Base-by-base conservation (phyloP, 2,329 filamentous ascomycete species). In the Bipolaris victoriae region DNA sequence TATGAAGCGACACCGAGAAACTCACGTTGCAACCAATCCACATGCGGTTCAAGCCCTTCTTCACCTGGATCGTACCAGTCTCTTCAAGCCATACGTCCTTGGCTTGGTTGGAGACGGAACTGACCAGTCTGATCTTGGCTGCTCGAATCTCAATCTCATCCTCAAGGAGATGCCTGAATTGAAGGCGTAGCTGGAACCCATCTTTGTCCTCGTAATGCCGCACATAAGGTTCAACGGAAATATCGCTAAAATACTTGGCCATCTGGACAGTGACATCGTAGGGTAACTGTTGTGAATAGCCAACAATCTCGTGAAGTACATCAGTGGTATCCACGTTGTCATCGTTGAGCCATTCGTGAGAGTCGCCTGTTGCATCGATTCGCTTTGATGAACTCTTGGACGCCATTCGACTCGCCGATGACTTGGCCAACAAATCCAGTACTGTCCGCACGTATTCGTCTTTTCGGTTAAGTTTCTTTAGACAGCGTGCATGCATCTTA, bases 391-490 rank as follows among this genome's bases (percentile, higher is more conserved):
- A 63, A n/a, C 58, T 55, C 39, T 61, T 67, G 48, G 72, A 65
- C 1, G 69, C 66, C 49, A 71, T 72, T 36, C 65, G 64, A 40
- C 71, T 74, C 22, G 72, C 73, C 31, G 76, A 88, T 0, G 86
- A 84, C 70, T 91, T 92, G 7, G 84, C 85, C 10, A 95, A 78
- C 1, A 97, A 79, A 67, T 90, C 89, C 13, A 97, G 80, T 7
- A 91, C 83, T 7, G 90, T 88, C 22, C 86, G 85, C 15, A 93
- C 87, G 68, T 92, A 96, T 60, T 96, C 91, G 50, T 94, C 90
- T 58, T 87, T 87, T 13, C 87, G 86, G 47, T 89, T 82, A 26
- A 97, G 83, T 65, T 91, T 84, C 63, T 90, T 89, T 26, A 99
- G 82, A 73, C 93, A 98, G 47, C 86, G 84, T 0, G 90, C 86